Conservation (phyloP, 768 basidiomycete genomes). For the Rhizopogon vesiculosus region DNA sequence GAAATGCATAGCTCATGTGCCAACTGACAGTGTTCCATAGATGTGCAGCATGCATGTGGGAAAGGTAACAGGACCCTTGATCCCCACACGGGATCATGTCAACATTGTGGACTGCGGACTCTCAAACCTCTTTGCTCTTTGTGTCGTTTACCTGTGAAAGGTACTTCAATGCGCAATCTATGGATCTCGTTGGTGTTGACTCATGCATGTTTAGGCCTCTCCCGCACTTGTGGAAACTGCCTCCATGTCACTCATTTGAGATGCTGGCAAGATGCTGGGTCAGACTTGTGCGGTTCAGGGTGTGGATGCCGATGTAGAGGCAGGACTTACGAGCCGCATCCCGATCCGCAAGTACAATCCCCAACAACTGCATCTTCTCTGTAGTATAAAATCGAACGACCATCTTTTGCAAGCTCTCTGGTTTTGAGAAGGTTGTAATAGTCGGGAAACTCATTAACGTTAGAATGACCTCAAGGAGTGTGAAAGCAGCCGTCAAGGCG, state of each 20-base stretch:
- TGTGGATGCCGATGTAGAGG: constrained; percentile 60
- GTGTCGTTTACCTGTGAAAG: constrained; percentile 74
- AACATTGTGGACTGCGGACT: constrained; percentile 37
- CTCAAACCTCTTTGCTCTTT: constrained; percentile 57
- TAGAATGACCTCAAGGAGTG: background rate
- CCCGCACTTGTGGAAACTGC: constrained; percentile 56
- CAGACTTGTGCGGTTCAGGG: constrained; percentile 58
- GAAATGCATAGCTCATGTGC: constrained; percentile 1
- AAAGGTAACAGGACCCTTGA: constrained; percentile 34
- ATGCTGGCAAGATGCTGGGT: constrained; percentile 46
- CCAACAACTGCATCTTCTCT: background rate
- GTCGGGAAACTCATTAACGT: background rate
- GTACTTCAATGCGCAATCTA: constrained; percentile 29
- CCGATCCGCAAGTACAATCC: background rate
- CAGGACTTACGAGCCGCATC: background rate
- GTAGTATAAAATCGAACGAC: background rate
- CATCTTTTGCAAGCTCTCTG: background rate
- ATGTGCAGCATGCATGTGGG: constrained; percentile 43
- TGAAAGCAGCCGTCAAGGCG: too few species aligned
- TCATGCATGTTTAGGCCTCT: constrained; percentile 42
- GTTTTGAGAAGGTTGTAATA: background rate
- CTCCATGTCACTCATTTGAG: constrained; percentile 62
- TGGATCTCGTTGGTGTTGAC: background rate
- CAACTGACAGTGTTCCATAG: constrained; percentile 22
- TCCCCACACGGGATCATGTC: constrained; percentile 35